Conservation (phyloP, 2,329 filamentous ascomycete species). For the Colletotrichum salicis region DNA sequence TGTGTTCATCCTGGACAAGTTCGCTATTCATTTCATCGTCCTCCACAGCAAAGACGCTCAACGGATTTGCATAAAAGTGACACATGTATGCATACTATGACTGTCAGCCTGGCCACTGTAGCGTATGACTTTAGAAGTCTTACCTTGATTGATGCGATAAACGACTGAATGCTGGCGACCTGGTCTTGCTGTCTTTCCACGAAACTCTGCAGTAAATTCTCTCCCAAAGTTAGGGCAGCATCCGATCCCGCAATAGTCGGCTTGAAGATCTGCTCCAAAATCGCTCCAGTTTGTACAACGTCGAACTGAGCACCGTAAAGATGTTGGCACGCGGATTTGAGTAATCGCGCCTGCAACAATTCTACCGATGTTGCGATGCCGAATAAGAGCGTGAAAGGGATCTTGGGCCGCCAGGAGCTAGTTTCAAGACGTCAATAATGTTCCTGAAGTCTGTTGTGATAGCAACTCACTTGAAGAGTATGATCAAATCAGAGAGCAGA, state of each 20-base stretch:
- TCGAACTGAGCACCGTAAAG: slow-evolving; percentile 80
- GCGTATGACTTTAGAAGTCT: slow-evolving; percentile 23
- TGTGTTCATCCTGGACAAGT: slow-evolving; percentile 68
- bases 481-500: slow-evolving; percentile 77
- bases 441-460: neutral
- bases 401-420: slow-evolving; percentile 75
- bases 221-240: slow-evolving; percentile 70
- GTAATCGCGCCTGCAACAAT: slow-evolving; percentile 78
- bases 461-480: slow-evolving; percentile 70
- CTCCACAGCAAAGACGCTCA: slow-evolving; percentile 67
- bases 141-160: slow-evolving; percentile 77
- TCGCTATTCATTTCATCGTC: slow-evolving; percentile 38
- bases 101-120: slow-evolving; percentile 31
- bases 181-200: slow-evolving; percentile 81
- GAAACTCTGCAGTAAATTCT: slow-evolving; percentile 69
- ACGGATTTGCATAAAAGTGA: slow-evolving; percentile 82
- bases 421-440: neutral
- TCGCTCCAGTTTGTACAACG: slow-evolving; percentile 76
- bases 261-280: slow-evolving; percentile 78
- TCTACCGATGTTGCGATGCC: slow-evolving; percentile 86
- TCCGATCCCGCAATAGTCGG: slow-evolving; percentile 69
- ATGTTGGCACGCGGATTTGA: slow-evolving; percentile 73
- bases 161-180: slow-evolving; percentile 78
- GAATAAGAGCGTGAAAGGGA: slow-evolving; percentile 81
- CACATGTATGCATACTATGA: slow-evolving; percentile 84